A percentile compares a stretch with the other conserved stretches of the same genome.
Conservation (phyloP, 306 rosid species). For the Prunus davidiana region DNA sequence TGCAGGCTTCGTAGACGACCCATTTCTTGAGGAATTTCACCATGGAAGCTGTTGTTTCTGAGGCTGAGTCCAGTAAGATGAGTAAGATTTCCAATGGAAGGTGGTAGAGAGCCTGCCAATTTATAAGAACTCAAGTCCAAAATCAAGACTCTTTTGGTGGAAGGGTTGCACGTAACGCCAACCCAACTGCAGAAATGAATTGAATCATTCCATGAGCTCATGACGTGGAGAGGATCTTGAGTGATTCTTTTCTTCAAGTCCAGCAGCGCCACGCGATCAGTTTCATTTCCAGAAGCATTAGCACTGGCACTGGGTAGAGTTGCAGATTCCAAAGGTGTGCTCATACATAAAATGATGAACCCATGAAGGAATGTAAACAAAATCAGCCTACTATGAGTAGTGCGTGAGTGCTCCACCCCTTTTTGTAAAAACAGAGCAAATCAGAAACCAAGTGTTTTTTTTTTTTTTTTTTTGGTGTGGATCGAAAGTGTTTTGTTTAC, state of each 20-base stretch:
- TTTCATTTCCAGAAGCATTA: slow-evolving; percentile 2
- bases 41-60: slow-evolving; percentile 17
- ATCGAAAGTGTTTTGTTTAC: no score
- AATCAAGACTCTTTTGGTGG: slow-evolving; percentile 14
- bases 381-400: background rate
- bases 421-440: background rate
- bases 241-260: slow-evolving; percentile 26
- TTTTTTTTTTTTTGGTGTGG: no score
- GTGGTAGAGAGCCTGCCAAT: slow-evolving; percentile 28
- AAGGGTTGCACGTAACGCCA: slow-evolving; percentile 40
- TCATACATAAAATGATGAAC: background rate
- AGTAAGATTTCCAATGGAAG: slow-evolving; percentile 39
- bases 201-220: slow-evolving; percentile 42
- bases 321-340: background rate
- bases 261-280: slow-evolving; percentile 34
- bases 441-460: background rate
- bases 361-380: background rate
- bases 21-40: slow-evolving; percentile 30
- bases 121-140: slow-evolving; percentile 14
- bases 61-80: slow-evolving; percentile 21
- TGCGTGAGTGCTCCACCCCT: background rate
- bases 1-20: slow-evolving; percentile 11
- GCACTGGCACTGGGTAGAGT: background rate
- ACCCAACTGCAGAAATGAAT: slow-evolving; percentile 35
- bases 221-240: slow-evolving; percentile 5